A percentile compares a stretch with the other conserved stretches of the same genome.
These are phyloP conservation scores for Exophiala oligosperma DNA, from an alignment of 2,329 filamentous ascomycete genomes.

Conservation along the genomic window DNA sequence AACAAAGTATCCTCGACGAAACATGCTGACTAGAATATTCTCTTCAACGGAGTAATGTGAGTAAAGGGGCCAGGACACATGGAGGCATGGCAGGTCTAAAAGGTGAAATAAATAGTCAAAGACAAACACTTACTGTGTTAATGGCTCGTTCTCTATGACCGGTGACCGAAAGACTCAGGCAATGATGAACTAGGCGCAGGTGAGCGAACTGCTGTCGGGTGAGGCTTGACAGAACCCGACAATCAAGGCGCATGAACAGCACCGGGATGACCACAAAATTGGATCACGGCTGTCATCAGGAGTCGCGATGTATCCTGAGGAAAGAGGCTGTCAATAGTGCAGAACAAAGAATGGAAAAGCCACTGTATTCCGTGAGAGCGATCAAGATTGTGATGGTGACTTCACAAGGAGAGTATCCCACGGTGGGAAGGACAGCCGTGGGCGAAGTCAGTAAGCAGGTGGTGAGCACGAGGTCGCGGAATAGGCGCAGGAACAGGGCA, in stretches of 20 bases:
- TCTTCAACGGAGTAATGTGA: too few relatives aligned
- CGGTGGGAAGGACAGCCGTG: background rate
- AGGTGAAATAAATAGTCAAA: background rate
- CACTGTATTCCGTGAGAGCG: too few relatives aligned
- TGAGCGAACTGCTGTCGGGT: background rate
- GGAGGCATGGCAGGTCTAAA: background rate
- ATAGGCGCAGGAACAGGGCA: too few relatives aligned
- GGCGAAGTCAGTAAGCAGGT: background rate
- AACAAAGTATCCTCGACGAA: background rate
- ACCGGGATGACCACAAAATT: too few relatives aligned
- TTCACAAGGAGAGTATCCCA: background rate
- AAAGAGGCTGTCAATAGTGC: background rate
- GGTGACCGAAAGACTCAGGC: background rate
- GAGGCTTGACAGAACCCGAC: background rate
- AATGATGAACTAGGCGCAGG: too few relatives aligned
- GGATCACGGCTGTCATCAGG: background rate
- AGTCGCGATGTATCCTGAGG: background rate
- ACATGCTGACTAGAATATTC: background rate
- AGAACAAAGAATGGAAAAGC: background rate
- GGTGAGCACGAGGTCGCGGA: background rate
- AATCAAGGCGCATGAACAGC: too few relatives aligned
- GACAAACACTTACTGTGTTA: background rate
- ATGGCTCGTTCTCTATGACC: background rate
- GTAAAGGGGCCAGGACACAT: too few relatives aligned
- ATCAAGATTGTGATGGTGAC: background rate